A percentile compares a stretch with the other conserved stretches of the same genome.
Conservation (phyloP, 768 basidiomycete genomes). For the Arthromyces matolae region DNA sequence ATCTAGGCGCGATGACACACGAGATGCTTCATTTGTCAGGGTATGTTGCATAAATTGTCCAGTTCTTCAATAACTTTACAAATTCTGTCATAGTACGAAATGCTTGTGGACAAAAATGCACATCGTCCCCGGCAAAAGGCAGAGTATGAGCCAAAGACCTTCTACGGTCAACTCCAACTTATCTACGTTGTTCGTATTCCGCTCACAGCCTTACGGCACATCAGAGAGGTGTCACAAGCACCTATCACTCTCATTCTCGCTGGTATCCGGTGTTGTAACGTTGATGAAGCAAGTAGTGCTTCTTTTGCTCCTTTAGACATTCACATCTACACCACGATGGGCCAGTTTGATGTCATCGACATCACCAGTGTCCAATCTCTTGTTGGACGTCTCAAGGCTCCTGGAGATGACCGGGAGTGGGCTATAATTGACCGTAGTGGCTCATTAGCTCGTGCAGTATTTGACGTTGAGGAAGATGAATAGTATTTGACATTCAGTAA, state of each 20-base stretch:
- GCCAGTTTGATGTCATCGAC: slow-evolving; percentile 19
- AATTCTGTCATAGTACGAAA: slow-evolving; percentile 30
- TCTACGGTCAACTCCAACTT: slow-evolving; percentile 31
- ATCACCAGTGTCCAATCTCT: slow-evolving; percentile 20
- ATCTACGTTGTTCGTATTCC: slow-evolving; percentile 19
- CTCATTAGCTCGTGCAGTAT: slow-evolving; percentile 9
- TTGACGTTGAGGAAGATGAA: not conserved
- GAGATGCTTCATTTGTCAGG: slow-evolving; percentile 32
- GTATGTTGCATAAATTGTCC: slow-evolving; percentile 17
- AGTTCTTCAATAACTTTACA: not conserved
- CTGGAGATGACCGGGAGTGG: slow-evolving; percentile 8
- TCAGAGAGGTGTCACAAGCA: not conserved
- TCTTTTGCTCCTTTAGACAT: too few relatives aligned
- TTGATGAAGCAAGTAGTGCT: slow-evolving; percentile 5
- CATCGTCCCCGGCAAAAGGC: not conserved
- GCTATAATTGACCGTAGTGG: slow-evolving; percentile 25
- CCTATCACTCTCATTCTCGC: slow-evolving; percentile 24
- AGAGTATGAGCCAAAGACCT: slow-evolving; percentile 12
- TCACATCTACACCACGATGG: slow-evolving; percentile 15
- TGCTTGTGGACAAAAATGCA: slow-evolving; percentile 27
- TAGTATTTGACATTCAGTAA: too few relatives aligned
- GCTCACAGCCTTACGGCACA: not conserved
- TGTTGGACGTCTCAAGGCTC: slow-evolving; percentile 18
- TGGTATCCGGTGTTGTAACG: slow-evolving; percentile 17
- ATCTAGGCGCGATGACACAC: slow-evolving; percentile 15